Evolutionary conservation across 495 filamentous ascomycete species (phyloP), one percentile per base, ranked within the genome.

Genomic region (Penicillium crystallinum): DNA sequence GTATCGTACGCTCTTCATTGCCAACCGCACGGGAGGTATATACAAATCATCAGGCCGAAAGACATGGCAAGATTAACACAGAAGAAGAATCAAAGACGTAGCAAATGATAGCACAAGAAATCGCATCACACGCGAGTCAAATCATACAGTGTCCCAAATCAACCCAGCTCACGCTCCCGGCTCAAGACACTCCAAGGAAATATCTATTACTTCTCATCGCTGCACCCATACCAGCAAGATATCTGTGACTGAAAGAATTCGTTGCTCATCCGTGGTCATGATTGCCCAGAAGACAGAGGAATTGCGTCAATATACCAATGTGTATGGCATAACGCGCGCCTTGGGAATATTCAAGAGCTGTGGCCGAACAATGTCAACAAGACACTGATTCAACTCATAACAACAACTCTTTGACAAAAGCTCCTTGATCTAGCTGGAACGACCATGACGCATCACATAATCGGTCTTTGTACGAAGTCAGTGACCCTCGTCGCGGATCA

Each of bases 401-500:
- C 31, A 50, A 36, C 25, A 44, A 42, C 27, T 18, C 46, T 19
- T 39, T n/a, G 30, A 36, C n/a, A 22, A 22, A 46, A 29, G 25
- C 42, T 23, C 48, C 48, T 40, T 38, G 51, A 54, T 38, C 49
- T 62, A 67, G 49, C 38, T 41, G 29, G 64, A 53, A 59, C 57
- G 59, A 56, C 64, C 69, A 57, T 70, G 52, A 60, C 64, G 71
- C 69, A 71, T 72, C 52, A 64, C 72, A 65, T 74, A 51, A 52
- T 75, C 63, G 49, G 70, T 68, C 58, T 71, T 65, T 39, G 55
- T 58, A 50, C 67, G 65, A 58, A 78, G 59, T 83, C 73, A 96
- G 72, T 91, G 78, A 39, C 89, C 83, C 73, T 98, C 93, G 68
- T 99, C 95, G 61, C 86, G 84, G 79, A 99, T 99, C 47, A 97